Evolutionary conservation across 148 eudicot species (phyloP).

Genomic region (Rhododendron henanense): DNA sequence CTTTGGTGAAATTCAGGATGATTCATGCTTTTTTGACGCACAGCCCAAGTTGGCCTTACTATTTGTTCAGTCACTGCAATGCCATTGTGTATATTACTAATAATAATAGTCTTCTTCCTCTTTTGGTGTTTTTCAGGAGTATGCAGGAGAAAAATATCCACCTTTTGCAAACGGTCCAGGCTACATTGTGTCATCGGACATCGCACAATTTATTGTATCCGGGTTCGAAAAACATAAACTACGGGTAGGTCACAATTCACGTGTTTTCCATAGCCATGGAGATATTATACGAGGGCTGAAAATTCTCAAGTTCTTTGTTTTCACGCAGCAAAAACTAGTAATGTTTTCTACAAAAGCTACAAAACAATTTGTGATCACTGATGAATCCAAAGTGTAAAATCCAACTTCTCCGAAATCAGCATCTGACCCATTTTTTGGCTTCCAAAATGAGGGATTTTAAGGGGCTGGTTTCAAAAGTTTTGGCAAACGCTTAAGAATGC

Average conservation of each 20-base stretch:
- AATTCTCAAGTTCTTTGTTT: neutral
- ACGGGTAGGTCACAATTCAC: conserved; percentile 5
- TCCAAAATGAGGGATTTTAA: neutral
- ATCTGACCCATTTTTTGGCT: neutral
- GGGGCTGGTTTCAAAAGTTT: neutral
- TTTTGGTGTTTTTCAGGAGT: conserved; percentile 46
- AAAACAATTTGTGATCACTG: neutral
- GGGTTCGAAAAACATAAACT: conserved; percentile 24
- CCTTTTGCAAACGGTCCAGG: conserved; percentile 41
- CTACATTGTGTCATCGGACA: conserved; percentile 31
- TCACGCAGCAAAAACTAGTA: neutral
- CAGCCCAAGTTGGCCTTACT: neutral
- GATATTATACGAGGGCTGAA: neutral
- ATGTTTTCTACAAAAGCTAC: neutral
- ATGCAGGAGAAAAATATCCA: conserved; percentile 38
- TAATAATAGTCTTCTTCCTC: neutral
- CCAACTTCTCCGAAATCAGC: neutral
- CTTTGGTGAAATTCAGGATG: neutral
- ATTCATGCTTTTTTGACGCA: neutral
- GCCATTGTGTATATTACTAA: neutral
- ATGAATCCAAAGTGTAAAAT: neutral
- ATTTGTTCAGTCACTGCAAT: neutral
- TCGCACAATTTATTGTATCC: conserved; percentile 22
- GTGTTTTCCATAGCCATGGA: neutral
- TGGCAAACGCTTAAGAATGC: neutral